Conservation (phyloP, 2,329 filamentous ascomycete species). For the Bipolaris bicolor region DNA sequence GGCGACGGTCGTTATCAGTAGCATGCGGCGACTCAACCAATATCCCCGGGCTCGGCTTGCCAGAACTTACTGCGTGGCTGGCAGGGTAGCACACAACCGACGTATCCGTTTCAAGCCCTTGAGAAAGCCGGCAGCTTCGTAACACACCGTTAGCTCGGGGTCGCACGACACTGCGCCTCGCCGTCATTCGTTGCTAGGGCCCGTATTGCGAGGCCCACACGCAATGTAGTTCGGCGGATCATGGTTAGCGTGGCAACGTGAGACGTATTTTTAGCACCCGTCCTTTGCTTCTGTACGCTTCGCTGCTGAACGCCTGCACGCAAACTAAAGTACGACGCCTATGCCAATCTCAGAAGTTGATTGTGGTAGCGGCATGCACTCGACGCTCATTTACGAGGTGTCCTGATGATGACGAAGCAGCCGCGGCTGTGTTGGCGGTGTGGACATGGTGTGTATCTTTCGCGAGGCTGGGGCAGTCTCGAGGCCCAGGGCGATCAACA, state of each 20-base stretch:
- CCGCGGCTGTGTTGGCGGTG: conserved; percentile 3
- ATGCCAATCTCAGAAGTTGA: conserved; percentile 19
- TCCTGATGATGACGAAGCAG: conserved; percentile 22
- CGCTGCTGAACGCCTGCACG: conserved; percentile 14
- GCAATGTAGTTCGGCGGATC: conserved; percentile 17
- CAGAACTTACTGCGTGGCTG: conserved; percentile 30
- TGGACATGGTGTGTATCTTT: conserved; percentile 1
- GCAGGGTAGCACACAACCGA: conserved; percentile 27
- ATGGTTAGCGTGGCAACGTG: conserved; percentile 14
- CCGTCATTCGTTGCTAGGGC: conserved; percentile 29
- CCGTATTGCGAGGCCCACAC: conserved; percentile 25
- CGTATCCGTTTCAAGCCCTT: conserved; percentile 31
- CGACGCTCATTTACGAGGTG: conserved; percentile 3
- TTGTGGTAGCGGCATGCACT: conserved; percentile 17
- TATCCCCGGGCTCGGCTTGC: conserved; percentile 22
- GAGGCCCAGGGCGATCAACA: conserved; percentile 10
- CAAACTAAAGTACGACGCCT: conserved; percentile 20
- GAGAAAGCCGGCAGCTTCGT: conserved; percentile 21
- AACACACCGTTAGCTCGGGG: conserved; percentile 26
- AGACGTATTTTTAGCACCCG: conserved; percentile 23
- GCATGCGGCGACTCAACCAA: conserved; percentile 22
- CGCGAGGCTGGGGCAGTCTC: conserved; percentile 14
- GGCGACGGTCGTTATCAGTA: conserved; percentile 31
- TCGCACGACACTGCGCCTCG: conserved; percentile 31
- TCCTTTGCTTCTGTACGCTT: conserved; percentile 7